These are phyloP conservation scores for Puccinia hordei DNA, from an alignment of 1,284 basidiomycete species.

Conservation along the genomic window DNA sequence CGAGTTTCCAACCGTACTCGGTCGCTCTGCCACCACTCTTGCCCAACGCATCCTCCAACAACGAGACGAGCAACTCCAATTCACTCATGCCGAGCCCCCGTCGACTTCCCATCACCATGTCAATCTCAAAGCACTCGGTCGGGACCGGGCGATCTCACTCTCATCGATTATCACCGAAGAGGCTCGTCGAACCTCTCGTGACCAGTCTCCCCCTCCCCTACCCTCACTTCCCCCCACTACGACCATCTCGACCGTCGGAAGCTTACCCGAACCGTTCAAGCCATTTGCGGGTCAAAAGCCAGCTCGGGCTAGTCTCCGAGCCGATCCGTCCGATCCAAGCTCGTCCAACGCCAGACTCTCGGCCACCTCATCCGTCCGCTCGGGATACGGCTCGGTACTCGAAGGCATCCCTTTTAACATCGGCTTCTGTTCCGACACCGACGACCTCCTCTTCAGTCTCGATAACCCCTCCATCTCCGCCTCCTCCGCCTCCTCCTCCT, in stretches of 20 bases:
- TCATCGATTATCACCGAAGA: slow-evolving; percentile 26
- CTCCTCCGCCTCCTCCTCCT: slow-evolving; percentile 58
- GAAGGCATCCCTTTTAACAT: slow-evolving; percentile 50
- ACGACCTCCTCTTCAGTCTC: slow-evolving; percentile 19
- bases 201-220: background rate
- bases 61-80: background rate
- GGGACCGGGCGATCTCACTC: slow-evolving; percentile 15
- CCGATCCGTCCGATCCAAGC: background rate
- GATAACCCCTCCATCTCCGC: slow-evolving; percentile 59
- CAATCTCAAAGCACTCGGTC: background rate
- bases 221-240: background rate
- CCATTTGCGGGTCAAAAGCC: slow-evolving; percentile 38
- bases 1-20: slow-evolving; percentile 23
- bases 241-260: too few relatives aligned
- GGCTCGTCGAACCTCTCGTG: background rate
- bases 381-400: slow-evolving; percentile 43
- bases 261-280: slow-evolving; percentile 18
- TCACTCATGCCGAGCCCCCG: background rate
- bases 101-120: slow-evolving; percentile 1
- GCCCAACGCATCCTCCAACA: slow-evolving; percentile 7
- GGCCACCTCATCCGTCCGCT: slow-evolving; percentile 14
- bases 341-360: too few relatives aligned
- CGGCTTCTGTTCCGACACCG: slow-evolving; percentile 17
- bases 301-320: background rate
- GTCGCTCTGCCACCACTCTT: background rate